Base-by-base conservation (phyloP, 2,329 filamentous ascomycete species). In the Fusarium staphyleae region DNA sequence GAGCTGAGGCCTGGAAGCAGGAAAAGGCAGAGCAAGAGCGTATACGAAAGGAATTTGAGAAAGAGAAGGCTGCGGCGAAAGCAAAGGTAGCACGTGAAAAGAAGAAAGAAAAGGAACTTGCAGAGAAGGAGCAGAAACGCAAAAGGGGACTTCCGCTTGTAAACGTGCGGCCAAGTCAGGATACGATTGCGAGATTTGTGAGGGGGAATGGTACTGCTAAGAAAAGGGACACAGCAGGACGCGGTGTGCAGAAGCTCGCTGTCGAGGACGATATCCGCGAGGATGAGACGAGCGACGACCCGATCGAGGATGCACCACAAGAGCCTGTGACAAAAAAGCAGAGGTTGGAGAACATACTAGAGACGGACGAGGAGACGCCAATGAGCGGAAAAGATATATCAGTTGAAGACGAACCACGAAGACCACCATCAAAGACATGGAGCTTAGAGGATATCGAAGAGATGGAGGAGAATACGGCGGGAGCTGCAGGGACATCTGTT, bases 101-200 rank as follows among this genome's bases (percentile, higher is more conserved):
- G 70, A 85, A 83, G 68, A 80, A 77, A 53, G 80, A 77, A 13
- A 84, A 80, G 63, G 82, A 83, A 41, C 68, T 75, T 19, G 76
- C 75, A 7, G 78, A 80, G 52, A 73, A 71, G 36, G 77, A 80
- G n/a, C 77, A 74, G 44, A 82, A 78, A 70, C 81, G 72, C 63
- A 79, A 74, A 56, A 78, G 75, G 47, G 81, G 83, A 0, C 50
- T 83, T 52, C 84, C 84, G 12, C 70, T 85, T 4, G 75, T 82
- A n/a, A 75, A 74, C 11, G 80, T 83, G 4, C 75, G 78, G 29
- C 79, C 83, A 0, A 86, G 83, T 28, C 84, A 87, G 66, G 79
- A 79, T 34, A 83, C 79, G 0, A 83, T 87, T 56, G 74, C 81
- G 14, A 67, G 76, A 29, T 87, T 87, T 51, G 70, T 83, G 7